These are phyloP conservation scores for Sistotremastrum niveocremeum DNA, from an alignment of 768 basidiomycete species.

Conservation along the genomic window DNA sequence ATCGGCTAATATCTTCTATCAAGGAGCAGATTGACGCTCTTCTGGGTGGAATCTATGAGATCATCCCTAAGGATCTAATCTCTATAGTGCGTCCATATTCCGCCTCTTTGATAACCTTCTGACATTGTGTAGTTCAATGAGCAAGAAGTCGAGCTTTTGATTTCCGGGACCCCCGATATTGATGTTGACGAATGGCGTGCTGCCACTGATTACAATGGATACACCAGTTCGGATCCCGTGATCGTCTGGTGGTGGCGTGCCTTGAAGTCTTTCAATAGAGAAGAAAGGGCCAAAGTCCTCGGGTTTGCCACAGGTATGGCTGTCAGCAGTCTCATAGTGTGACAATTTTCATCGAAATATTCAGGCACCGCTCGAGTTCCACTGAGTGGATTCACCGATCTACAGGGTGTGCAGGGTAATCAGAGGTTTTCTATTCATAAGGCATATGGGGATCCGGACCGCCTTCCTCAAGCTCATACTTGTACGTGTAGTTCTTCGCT, in stretches of 20 bases:
- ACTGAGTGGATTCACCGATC: constrained; percentile 82
- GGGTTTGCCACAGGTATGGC: constrained; percentile 71
- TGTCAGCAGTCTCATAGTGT: not conserved
- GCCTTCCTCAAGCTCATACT: constrained; percentile 82
- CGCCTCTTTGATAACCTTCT: constrained; percentile 8
- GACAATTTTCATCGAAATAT: constrained; percentile 1
- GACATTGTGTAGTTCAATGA: constrained; percentile 64
- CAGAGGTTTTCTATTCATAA: constrained; percentile 94
- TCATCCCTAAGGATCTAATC: constrained; percentile 92
- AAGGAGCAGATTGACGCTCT: constrained; percentile 91
- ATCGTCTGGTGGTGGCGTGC: constrained; percentile 99
- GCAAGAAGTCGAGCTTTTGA: constrained; percentile 85
- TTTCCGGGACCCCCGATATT: constrained; percentile 96
- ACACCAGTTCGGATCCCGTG: constrained; percentile 80
- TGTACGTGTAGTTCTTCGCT: constrained; percentile 34
- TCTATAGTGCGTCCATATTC: constrained; percentile 53
- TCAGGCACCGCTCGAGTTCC: constrained; percentile 79
- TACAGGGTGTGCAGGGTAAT: constrained; percentile 90
- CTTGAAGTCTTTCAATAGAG: constrained; percentile 91
- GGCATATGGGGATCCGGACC: constrained; percentile 76
- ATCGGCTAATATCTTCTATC: constrained; percentile 86
- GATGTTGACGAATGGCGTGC: constrained; percentile 97
- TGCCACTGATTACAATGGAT: constrained; percentile 84
- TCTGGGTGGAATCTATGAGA: constrained; percentile 87
- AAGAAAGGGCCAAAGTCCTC: constrained; percentile 91